These are phyloP conservation scores for Sutorius eximius DNA, from an alignment of 1,284 basidiomycete genomes.

Conservation along the genomic window DNA sequence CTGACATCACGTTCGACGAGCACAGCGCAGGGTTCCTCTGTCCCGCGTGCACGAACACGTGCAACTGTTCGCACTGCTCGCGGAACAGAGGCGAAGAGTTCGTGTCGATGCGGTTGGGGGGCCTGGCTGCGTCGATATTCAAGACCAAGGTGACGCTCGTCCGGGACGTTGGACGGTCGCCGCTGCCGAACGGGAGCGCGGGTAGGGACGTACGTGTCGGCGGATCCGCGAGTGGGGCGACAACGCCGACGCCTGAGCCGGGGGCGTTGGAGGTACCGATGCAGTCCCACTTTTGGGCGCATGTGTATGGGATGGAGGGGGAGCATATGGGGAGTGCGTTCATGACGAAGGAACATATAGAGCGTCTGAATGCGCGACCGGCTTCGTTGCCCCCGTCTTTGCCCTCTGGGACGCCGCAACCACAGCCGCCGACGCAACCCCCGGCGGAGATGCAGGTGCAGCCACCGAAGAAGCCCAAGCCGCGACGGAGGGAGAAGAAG, in stretches of 20 bases:
- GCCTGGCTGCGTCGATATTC: constrained; percentile 25
- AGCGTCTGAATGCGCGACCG: background rate
- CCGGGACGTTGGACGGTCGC: constrained; percentile 11
- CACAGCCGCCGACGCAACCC: background rate
- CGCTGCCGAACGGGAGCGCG: background rate
- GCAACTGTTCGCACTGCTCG: constrained; percentile 31
- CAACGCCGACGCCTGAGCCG: constrained; percentile 10
- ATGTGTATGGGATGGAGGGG: constrained; percentile 34
- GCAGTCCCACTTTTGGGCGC: constrained; percentile 32
- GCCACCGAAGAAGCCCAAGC: background rate
- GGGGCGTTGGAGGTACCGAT: background rate
- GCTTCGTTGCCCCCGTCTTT: background rate
- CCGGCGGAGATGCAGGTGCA: background rate
- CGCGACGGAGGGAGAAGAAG: background rate
- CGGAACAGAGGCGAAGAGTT: constrained; percentile 32
- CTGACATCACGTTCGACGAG: constrained; percentile 31
- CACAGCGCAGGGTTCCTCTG: constrained; percentile 29
- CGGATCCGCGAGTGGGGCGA: background rate
- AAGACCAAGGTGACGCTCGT: constrained; percentile 29
- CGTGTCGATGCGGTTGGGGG: constrained; percentile 29
- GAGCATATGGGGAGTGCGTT: constrained; percentile 31
- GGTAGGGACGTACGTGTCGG: no score
- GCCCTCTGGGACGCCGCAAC: background rate
- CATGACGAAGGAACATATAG: constrained; percentile 12
- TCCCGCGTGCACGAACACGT: constrained; percentile 32